phyloP scores from a whole-genome alignment of 2,329 filamentous ascomycete genomes.

The Colletotrichum melonis region DNA sequence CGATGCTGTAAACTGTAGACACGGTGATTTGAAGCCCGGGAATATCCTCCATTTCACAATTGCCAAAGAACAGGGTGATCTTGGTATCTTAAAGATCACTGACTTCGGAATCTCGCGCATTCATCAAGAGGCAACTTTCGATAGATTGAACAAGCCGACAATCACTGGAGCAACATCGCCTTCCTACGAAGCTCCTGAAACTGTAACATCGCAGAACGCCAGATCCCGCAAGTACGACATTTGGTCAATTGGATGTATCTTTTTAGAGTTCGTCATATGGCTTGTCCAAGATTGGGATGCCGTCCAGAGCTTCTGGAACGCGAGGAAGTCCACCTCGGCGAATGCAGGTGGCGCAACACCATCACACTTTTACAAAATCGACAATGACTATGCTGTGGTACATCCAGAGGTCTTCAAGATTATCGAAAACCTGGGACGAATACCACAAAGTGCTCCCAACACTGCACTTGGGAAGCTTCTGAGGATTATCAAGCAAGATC shows the following conservation, averaged over 20 bases:
- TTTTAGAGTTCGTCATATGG: slow-evolving; percentile 42
- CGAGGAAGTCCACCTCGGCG: not conserved
- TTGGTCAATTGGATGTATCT: slow-evolving; percentile 42
- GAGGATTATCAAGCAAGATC: not conserved
- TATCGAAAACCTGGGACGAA: not conserved
- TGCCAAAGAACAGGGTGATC: not conserved
- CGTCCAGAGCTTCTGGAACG: not conserved
- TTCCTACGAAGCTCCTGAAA: not conserved
- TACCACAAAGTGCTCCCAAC: not conserved
- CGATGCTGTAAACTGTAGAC: not conserved
- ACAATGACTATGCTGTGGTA: not conserved
- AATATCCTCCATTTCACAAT: not conserved
- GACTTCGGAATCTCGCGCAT: not conserved
- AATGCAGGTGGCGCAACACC: not conserved
- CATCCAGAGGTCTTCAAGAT: not conserved
- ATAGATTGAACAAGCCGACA: not conserved
- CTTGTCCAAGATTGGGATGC: not conserved
- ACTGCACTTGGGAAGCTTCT: not conserved
- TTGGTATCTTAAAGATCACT: not conserved
- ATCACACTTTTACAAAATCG: not conserved
- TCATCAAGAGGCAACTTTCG: not conserved
- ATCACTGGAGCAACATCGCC: not conserved
- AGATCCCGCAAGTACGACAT: slow-evolving; percentile 40
- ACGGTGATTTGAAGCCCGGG: not conserved
- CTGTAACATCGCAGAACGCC: not conserved